Evolutionary conservation across 106 monocot species (phyloP).

Genomic region (Agapanthus africanus): DNA sequence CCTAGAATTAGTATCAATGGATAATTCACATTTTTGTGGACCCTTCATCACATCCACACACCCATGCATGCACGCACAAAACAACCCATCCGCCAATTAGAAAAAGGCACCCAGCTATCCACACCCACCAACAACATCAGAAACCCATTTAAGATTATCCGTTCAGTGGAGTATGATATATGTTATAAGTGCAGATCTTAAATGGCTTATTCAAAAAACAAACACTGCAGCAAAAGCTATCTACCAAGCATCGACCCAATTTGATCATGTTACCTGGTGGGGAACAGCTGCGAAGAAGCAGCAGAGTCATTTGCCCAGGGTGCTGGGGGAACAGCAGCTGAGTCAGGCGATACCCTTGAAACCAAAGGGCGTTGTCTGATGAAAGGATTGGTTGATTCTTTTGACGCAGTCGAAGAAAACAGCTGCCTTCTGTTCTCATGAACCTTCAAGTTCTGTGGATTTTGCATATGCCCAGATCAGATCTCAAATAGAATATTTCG

Average conservation of each 20-base stretch:
- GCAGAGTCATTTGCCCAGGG: conserved; percentile 67
- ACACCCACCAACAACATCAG: too few relatives aligned
- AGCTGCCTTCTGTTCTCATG: conserved; percentile 81
- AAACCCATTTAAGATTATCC: too few relatives aligned
- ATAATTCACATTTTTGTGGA: too few relatives aligned
- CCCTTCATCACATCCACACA: too few relatives aligned
- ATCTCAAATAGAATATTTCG: neutral
- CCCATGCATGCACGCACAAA: too few relatives aligned
- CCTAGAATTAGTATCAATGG: too few relatives aligned
- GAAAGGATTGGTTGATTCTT: conserved; percentile 82
- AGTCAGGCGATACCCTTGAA: conserved; percentile 29
- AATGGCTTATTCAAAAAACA: neutral
- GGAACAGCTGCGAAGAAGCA: conserved; percentile 47
- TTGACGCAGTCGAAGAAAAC: conserved; percentile 49
- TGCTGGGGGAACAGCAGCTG: conserved; percentile 37
- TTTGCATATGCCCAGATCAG: neutral
- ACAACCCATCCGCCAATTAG: too few relatives aligned
- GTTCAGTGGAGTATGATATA: too few relatives aligned
- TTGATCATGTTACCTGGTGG: too few relatives aligned
- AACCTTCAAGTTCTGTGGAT: conserved; percentile 74
- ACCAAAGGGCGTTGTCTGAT: conserved; percentile 69
- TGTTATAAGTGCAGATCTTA: neutral
- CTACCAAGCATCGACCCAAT: neutral
- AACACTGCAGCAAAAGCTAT: neutral
- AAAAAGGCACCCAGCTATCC: too few relatives aligned